Evolutionary conservation across 2,329 filamentous ascomycete species (phyloP).

Genomic region (Xylaria sp.): DNA sequence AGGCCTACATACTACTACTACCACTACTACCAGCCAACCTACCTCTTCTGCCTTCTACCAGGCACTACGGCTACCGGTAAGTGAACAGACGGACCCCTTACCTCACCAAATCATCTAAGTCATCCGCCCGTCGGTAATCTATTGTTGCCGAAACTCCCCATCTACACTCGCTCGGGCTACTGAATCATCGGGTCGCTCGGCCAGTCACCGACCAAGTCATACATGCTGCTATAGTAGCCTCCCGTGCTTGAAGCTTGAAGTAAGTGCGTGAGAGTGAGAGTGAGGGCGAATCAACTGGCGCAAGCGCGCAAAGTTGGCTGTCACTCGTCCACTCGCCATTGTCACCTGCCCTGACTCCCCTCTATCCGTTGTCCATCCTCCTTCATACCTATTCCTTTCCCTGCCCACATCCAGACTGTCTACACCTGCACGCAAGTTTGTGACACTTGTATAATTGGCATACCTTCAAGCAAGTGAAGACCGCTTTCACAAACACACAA

Average conservation of each 20-base stretch:
- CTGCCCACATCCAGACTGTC: not conserved
- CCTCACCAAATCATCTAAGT: not conserved
- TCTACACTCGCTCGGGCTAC: slow-evolving; percentile 10
- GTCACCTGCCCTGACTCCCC: slow-evolving; percentile 30
- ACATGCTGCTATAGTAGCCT: slow-evolving; percentile 2
- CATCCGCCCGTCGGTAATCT: not conserved
- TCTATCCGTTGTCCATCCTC: not conserved
- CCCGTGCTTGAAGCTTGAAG: not conserved
- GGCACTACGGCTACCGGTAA: not conserved
- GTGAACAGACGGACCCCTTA: not conserved
- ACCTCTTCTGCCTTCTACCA: not conserved
- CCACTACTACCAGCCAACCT: not conserved
- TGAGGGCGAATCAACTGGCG: not conserved
- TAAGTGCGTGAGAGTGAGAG: not conserved
- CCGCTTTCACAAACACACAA: too few species aligned
- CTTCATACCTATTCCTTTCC: not conserved
- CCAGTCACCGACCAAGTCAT: slow-evolving; percentile 20
- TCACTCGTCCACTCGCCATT: slow-evolving; percentile 36
- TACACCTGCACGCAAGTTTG: not conserved
- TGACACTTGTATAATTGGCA: too few species aligned
- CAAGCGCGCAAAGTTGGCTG: slow-evolving; percentile 1
- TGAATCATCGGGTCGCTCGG: slow-evolving; percentile 15
- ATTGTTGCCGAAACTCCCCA: not conserved
- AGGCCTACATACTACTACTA: not conserved
- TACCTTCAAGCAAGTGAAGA: too few species aligned